Conservation (phyloP, 106 monocot genomes). For the Dioscorea dumetorum region DNA sequence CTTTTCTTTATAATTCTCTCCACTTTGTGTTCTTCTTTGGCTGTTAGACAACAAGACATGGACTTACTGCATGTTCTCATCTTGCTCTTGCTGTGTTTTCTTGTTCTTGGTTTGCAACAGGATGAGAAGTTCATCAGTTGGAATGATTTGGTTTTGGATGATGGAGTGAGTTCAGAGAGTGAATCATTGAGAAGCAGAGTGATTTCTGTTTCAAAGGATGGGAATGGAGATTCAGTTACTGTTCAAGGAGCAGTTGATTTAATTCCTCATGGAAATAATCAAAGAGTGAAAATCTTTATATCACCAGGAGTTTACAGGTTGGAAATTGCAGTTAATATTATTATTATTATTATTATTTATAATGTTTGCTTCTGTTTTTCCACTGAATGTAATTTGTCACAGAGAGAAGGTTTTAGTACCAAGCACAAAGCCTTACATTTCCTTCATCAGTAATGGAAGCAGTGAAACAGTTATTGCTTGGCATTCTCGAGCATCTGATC, state of each 20-base stretch:
- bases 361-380: neutral
- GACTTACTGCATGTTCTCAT: no score
- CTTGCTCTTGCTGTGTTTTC: no score
- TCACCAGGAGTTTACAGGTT: constrained; percentile 69
- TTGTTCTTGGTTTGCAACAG: no score
- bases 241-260: constrained; percentile 89
- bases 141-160: no score
- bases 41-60: no score
- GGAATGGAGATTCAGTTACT: constrained; percentile 51
- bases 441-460: constrained; percentile 37
- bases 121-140: no score
- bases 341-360: neutral
- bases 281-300: constrained; percentile 68
- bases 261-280: constrained; percentile 49
- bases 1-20: no score
- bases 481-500: constrained; percentile 46
- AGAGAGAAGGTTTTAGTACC: constrained; percentile 62
- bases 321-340: neutral
- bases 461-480: constrained; percentile 35
- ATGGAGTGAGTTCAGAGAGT: no score
- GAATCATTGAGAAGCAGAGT: no score
- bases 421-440: constrained; percentile 47
- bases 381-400: neutral
- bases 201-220: constrained; percentile 18
- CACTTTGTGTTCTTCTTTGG: no score